These are phyloP conservation scores for Xylaria longipes DNA, from an alignment of 495 filamentous ascomycete species.

Conservation along the genomic window DNA sequence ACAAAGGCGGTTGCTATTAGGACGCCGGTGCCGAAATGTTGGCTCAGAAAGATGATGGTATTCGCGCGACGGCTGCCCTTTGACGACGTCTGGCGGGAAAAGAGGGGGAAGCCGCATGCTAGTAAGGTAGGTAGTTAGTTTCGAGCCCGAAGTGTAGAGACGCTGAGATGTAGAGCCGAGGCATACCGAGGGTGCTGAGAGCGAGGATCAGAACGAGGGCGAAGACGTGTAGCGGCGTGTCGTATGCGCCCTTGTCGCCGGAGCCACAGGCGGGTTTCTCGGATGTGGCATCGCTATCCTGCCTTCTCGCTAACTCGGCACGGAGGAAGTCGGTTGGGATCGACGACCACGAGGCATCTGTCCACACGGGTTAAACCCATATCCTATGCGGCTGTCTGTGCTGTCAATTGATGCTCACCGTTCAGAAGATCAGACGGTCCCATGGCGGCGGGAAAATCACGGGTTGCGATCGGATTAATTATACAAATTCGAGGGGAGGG, in stretches of 20 bases:
- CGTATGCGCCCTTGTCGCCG: constrained; percentile 63
- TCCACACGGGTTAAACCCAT: background rate
- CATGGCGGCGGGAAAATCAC: constrained; percentile 15
- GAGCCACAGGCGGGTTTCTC: constrained; percentile 68
- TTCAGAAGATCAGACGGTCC: constrained; percentile 4
- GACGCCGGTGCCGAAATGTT: constrained; percentile 87
- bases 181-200: constrained; percentile 73
- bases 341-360: constrained; percentile 49
- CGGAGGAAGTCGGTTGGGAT: constrained; percentile 58
- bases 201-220: constrained; percentile 78
- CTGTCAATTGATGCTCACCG: constrained; percentile 11
- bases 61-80: constrained; percentile 46
- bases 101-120: constrained; percentile 67
- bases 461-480: background rate
- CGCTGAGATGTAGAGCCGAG: background rate
- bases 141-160: background rate
- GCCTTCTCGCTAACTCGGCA: constrained; percentile 58
- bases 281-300: constrained; percentile 32
- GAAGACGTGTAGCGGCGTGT: constrained; percentile 73
- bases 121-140: constrained; percentile 14
- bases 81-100: constrained; percentile 57
- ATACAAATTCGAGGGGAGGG: background rate
- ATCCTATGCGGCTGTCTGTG: background rate
- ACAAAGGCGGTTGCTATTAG: constrained; percentile 91
- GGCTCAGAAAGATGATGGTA: constrained; percentile 72